Conservation (phyloP, 345 rosid genomes). For the Arabidopsis thaliana region TAIR10.1 NC_003074.8:8188501-8189000, state of each 20-base stretch:
- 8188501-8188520: not conserved
- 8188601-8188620: not conserved
- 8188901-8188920: conserved; percentile 20
- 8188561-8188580: no score
- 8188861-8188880: conserved; percentile 2
- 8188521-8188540: conserved; percentile 1
- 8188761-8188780: not conserved
- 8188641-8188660: not conserved
- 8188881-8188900: conserved; percentile 27
- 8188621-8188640: not conserved
- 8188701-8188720: not conserved
- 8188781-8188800: not conserved
- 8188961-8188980: no score
- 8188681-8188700: not conserved
- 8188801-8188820: not conserved
- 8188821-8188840: conserved; percentile 23
- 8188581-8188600: not conserved
- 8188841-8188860: conserved; percentile 24
- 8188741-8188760: not conserved
- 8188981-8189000: no score
- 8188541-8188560: conserved; percentile 10
- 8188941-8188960: no score
- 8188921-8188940: conserved; percentile 15
- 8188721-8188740: not conserved
- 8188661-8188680: not conserved